A percentile compares a stretch with the other conserved stretches of the same genome.
These are phyloP conservation scores for Colletotrichum plurivorum DNA, from an alignment of 2,329 filamentous ascomycete genomes.

Conservation along the genomic window DNA sequence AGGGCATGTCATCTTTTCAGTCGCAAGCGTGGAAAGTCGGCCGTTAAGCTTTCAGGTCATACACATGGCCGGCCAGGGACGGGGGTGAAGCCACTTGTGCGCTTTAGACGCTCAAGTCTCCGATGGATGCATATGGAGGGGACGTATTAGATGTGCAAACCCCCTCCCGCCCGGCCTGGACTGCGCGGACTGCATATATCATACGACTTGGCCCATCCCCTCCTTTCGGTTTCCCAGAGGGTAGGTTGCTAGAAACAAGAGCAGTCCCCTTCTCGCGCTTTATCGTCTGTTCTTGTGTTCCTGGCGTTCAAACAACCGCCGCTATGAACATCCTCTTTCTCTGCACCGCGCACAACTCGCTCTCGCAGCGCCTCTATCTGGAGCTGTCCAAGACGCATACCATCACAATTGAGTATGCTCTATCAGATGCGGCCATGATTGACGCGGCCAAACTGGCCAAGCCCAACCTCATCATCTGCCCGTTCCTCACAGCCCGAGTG, in stretches of 20 bases:
- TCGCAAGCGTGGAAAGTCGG: constrained; percentile 28
- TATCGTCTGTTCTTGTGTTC: neutral
- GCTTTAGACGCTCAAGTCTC: constrained; percentile 21
- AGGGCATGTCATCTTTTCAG: neutral
- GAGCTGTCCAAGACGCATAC: constrained; percentile 52
- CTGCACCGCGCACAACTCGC: constrained; percentile 61
- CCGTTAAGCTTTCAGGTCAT: constrained; percentile 28
- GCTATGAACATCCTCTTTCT: constrained; percentile 58
- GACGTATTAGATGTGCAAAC: constrained; percentile 12
- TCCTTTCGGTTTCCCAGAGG: neutral
- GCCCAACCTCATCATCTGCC: constrained; percentile 58
- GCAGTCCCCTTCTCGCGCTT: neutral
- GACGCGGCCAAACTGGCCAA: constrained; percentile 53
- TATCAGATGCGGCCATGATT: constrained; percentile 51
- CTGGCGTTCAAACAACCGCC: constrained; percentile 4
- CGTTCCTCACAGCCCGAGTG: constrained; percentile 56
- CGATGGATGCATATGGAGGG: constrained; percentile 17
- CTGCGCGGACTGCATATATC: constrained; percentile 26
- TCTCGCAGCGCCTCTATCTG: constrained; percentile 56
- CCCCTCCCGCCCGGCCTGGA: constrained; percentile 12
- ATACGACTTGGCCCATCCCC: constrained; percentile 17
- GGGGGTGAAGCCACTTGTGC: constrained; percentile 19
- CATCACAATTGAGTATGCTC: constrained; percentile 56
- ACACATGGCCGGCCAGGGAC: constrained; percentile 25
- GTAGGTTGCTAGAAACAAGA: neutral